These are phyloP conservation scores for Porodaedalea pini DNA, from an alignment of 1,284 basidiomycete genomes.

Conservation along the genomic window DNA sequence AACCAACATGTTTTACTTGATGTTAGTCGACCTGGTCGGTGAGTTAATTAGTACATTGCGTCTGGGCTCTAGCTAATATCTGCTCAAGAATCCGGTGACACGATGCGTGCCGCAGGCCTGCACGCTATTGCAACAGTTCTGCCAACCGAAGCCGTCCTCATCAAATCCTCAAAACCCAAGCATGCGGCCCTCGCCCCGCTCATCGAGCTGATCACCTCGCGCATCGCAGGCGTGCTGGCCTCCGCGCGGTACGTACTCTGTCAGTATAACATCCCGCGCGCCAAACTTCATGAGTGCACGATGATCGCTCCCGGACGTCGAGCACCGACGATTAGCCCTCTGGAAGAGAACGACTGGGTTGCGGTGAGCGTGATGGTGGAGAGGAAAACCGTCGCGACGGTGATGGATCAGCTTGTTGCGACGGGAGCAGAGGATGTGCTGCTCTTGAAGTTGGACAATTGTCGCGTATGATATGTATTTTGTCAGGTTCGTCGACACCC, in stretches of 20 bases:
- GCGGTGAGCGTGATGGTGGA: conserved; percentile 93
- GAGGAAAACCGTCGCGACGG: conserved; percentile 75
- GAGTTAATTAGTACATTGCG: conserved; percentile 30
- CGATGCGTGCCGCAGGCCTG: conserved; percentile 97
- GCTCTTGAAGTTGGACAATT: conserved; percentile 89
- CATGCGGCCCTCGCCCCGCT: conserved; percentile 68
- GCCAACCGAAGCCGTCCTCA: conserved; percentile 89
- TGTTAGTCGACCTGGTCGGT: conserved; percentile 86
- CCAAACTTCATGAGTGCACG: conserved; percentile 60
- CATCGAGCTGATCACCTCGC: conserved; percentile 79
- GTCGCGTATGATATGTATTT: conserved; percentile 65
- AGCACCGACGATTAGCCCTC: conserved; percentile 85
- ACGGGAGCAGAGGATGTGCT: conserved; percentile 90
- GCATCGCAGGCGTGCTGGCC: conserved; percentile 92
- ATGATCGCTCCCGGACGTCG: conserved; percentile 84
- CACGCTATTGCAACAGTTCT: conserved; percentile 90
- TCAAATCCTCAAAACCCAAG: conserved; percentile 72
- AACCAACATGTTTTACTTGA: conserved; percentile 16
- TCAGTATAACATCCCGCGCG: conserved; percentile 85
- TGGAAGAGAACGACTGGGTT: conserved; percentile 86
- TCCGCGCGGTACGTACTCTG: conserved; percentile 86
- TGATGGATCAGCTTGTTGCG: conserved; percentile 87
- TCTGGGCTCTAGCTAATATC: not conserved
- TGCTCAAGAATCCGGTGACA: conserved; percentile 90
- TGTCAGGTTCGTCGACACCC: not conserved